Percentiles rank a stretch among this genome's conserved stretches.
Conservation (phyloP, 139 green algal species). For the Chlorella sorokiniana region DNA sequence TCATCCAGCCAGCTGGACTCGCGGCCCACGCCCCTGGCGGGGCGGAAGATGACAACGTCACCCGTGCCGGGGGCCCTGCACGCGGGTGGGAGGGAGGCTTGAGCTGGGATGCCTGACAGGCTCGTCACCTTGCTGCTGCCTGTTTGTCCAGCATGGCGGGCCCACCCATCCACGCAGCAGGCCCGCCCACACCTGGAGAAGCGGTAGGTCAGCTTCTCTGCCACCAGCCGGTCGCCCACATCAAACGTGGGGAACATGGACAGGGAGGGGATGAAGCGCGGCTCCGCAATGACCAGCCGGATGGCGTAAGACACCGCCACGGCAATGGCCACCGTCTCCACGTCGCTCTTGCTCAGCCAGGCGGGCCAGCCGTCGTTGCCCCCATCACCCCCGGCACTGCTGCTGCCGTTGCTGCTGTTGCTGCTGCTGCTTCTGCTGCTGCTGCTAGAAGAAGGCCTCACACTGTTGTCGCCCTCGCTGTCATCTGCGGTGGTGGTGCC, state of each 20-base stretch:
- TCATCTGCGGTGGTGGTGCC: neutral
- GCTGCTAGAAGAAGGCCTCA: neutral
- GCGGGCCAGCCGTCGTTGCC: constrained; percentile 17
- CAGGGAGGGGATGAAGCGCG: constrained; percentile 96
- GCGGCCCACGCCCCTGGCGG: constrained; percentile 44
- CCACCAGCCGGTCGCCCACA: constrained; percentile 94
- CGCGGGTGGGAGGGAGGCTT: neutral
- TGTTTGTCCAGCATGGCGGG: neutral
- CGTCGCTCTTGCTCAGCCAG: constrained; percentile 82
- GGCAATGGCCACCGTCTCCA: constrained; percentile 83
- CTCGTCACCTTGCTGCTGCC: neutral
- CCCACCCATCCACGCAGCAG: neutral
- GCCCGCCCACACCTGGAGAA: constrained; percentile 54
- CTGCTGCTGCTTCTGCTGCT: neutral
- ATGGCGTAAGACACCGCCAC: constrained; percentile 90
- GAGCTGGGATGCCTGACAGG: neutral
- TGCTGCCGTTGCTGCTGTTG: neutral
- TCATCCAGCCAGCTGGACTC: constrained; percentile 63
- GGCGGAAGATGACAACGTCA: constrained; percentile 98
- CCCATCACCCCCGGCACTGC: neutral
- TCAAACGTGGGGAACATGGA: constrained; percentile 99
- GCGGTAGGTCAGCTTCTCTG: constrained; percentile 96
- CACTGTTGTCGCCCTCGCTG: neutral
- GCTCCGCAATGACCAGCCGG: constrained; percentile 90
- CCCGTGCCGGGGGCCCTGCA: constrained; percentile 61